phyloP scores from a whole-genome alignment of 1,284 basidiomycete species.

The Chondrostereum purpureum region DNA sequence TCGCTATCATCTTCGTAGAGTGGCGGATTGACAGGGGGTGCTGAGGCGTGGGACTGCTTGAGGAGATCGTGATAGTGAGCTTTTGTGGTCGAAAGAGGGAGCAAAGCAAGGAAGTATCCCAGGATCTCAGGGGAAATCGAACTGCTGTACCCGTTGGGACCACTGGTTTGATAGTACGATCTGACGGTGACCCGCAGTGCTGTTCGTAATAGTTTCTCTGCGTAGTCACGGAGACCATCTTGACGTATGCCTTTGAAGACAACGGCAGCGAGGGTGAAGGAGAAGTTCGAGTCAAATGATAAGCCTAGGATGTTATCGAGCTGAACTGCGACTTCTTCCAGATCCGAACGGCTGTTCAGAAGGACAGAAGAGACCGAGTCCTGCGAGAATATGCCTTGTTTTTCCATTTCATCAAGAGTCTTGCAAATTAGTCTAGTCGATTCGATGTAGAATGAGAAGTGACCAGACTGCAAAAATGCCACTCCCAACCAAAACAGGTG shows the following conservation, averaged over 20 bases:
- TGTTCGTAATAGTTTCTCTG: conserved; percentile 50
- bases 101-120: conserved; percentile 77
- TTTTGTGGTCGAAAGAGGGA: conserved; percentile 61
- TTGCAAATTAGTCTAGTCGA: conserved; percentile 60
- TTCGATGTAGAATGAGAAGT: conserved; percentile 69
- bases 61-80: conserved; percentile 54
- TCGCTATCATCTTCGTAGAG: conserved; percentile 42
- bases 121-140: conserved; percentile 55
- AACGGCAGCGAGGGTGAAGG: conserved; percentile 75
- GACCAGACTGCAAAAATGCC: conserved; percentile 71
- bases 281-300: conserved; percentile 75
- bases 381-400: conserved; percentile 49
- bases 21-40: conserved; percentile 11
- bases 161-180: conserved; percentile 21
- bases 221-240: conserved; percentile 52
- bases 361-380: conserved; percentile 53
- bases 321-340: conserved; percentile 68
- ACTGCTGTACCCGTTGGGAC: conserved; percentile 21
- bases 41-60: conserved; percentile 28
- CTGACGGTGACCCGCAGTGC: conserved; percentile 52
- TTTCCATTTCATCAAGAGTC: conserved; percentile 62
- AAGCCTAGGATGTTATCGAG: conserved; percentile 70
- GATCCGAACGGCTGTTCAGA: conserved; percentile 54
- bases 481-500: conserved; percentile 85
- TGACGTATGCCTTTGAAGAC: conserved; percentile 84